Base-by-base conservation (phyloP, 495 filamentous ascomycete species). In the Penicillium bialowiezense region DNA sequence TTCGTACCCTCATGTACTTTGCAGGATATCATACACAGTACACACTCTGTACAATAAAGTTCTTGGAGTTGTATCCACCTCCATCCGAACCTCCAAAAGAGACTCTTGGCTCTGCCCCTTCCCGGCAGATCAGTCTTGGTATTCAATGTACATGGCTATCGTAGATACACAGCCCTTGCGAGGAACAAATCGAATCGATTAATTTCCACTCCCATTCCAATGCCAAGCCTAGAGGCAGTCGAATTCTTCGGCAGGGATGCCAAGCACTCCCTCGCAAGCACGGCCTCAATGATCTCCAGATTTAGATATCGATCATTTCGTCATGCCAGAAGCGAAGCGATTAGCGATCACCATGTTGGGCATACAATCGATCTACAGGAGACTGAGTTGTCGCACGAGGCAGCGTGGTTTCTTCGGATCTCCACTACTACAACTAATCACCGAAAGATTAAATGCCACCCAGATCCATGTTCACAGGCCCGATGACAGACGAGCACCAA, bases 61-160 rank as follows among this genome's bases (percentile, higher is more conserved):
- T 4, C 23, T 26, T 26, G 3, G 5, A 40, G 23, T 40, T 5
- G 33, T 48, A 39, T 39, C 44, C 44, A 48, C 23, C 9, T 14
- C 2, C 5, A 38, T 32, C 45, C 31, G n/a, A 45, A 33, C 20
- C 42, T 35, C 43, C 18, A 24, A 48, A 21, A 9, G 19, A 26
- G 39, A 14, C 23, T 44, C 48, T 51, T 51, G 48, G 48, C 48
- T 36, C 33, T 38, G 33, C 19, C 28, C 7, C 32, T 33, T 51
- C 33, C 39, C 48, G 56, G 56, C 39, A 51, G 56, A 59, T 59
- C 56, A 33, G 48, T 56, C 50, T 50, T 56, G 53, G 53, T 60
- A 55, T n/a, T n/a, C n/a, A n/a, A n/a, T n/a, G n/a, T 48, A 44
- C 51, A 32, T 48, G 14, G 26, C 29, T 35, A 31, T 18, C 20